Evolutionary conservation across 2,329 filamentous ascomycete species (phyloP).

Genomic region (Cladobotryum protrusum): DNA sequence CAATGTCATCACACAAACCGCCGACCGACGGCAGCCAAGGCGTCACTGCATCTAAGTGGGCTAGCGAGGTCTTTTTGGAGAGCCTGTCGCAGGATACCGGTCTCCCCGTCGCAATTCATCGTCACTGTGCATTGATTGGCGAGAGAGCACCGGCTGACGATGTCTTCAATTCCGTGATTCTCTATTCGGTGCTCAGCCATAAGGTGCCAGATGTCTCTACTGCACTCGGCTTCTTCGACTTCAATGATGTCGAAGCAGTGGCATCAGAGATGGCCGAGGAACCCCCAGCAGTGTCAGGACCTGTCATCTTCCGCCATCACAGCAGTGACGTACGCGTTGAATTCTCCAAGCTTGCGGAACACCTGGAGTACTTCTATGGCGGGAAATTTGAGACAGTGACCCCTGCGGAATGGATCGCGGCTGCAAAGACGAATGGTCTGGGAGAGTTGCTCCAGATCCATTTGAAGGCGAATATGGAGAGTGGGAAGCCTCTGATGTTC

Average conservation of each 20-base stretch:
- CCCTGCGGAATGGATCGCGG: neutral
- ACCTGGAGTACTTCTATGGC: neutral
- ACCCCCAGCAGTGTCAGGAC: neutral
- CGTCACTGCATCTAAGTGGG: slow-evolving; percentile 29
- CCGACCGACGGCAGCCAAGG: slow-evolving; percentile 22
- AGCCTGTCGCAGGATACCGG: slow-evolving; percentile 13
- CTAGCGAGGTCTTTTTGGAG: slow-evolving; percentile 25
- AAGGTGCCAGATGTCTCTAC: neutral
- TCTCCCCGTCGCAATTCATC: slow-evolving; percentile 22
- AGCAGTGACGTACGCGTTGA: neutral
- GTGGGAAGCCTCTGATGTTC: slow-evolving; percentile 1
- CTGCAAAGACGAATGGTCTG: neutral
- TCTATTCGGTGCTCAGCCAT: neutral
- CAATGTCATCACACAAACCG: slow-evolving; percentile 1
- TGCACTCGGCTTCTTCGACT: neutral
- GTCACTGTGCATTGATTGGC: slow-evolving; percentile 18
- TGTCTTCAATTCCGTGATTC: slow-evolving; percentile 9
- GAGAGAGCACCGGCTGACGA: slow-evolving; percentile 14
- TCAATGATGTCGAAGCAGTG: neutral
- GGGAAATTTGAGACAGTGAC: neutral
- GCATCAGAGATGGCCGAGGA: neutral
- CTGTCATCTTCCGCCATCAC: neutral
- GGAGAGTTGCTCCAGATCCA: neutral
- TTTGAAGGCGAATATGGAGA: slow-evolving; percentile 1
- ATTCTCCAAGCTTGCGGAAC: neutral